phyloP scores from a whole-genome alignment of 768 basidiomycete genomes.

The Suillus hirtellus region DNA sequence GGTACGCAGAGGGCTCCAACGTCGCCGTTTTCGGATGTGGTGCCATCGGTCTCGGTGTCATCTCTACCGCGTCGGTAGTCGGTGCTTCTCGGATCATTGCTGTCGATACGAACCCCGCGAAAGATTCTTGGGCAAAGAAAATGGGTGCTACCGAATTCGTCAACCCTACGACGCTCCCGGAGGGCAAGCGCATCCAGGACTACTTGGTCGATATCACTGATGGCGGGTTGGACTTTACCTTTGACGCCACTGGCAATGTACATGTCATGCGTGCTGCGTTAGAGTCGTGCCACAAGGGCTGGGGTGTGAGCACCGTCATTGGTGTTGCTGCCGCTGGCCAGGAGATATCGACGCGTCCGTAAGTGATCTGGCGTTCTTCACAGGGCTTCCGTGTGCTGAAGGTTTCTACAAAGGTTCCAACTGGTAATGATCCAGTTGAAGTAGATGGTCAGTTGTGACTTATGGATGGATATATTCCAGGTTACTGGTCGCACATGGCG shows the following conservation, averaged over 20 bases:
- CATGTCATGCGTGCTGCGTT: conserved; percentile 93
- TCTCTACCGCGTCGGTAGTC: conserved; percentile 76
- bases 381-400: conserved; percentile 20
- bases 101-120: conserved; percentile 83
- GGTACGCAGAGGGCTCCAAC: conserved; percentile 65
- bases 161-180: conserved; percentile 72
- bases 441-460: not conserved
- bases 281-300: conserved; percentile 99
- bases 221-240: conserved; percentile 96
- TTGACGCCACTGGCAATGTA: conserved; percentile 95
- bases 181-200: conserved; percentile 87
- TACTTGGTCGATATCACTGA: conserved; percentile 90
- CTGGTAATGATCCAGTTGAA: conserved; percentile 29
- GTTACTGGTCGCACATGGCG: conserved; percentile 94
- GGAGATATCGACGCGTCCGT: conserved; percentile 90
- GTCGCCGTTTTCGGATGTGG: conserved; percentile 97
- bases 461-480: conserved; percentile 28
- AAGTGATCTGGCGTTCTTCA: conserved; percentile 29
- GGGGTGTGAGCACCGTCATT: conserved; percentile 95
- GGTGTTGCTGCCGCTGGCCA: conserved; percentile 97
- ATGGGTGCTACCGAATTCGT: conserved; percentile 97
- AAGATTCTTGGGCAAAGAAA: conserved; percentile 86
- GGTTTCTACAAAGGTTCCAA: conserved; percentile 45
- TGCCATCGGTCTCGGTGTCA: conserved; percentile 92
- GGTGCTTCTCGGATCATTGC: conserved; percentile 90